These are phyloP conservation scores for Phenoliferia sp. DNA, from an alignment of 1,284 basidiomycete species.

Conservation along the genomic window DNA sequence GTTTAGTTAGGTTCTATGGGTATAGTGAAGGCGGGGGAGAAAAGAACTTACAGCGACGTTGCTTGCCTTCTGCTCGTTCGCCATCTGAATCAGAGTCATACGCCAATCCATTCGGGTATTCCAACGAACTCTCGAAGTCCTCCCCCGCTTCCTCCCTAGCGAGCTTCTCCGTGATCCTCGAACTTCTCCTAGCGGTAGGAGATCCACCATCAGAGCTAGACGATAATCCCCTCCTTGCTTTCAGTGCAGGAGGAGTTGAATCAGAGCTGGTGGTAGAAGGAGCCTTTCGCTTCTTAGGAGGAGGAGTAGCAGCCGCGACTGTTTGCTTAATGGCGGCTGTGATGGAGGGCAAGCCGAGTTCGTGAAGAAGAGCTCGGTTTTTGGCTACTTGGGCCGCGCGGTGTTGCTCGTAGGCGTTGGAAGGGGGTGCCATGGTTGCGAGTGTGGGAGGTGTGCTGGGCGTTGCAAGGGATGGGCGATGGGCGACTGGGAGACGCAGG, in stretches of 20 bases:
- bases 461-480: neutral
- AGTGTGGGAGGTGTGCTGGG: neutral
- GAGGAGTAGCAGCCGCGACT: neutral
- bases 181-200: neutral
- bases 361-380: neutral
- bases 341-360: neutral
- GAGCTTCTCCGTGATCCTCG: neutral
- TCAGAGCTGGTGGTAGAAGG: neutral
- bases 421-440: neutral
- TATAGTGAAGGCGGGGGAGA: too few species aligned
- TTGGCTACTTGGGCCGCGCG: neutral
- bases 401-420: neutral
- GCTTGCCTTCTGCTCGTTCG: neutral
- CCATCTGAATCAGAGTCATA: neutral
- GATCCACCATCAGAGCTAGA: neutral
- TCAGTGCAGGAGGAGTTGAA: neutral
- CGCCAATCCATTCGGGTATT: neutral
- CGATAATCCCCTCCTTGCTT: neutral
- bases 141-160: neutral
- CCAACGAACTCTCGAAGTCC: neutral
- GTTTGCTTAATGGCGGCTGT: neutral
- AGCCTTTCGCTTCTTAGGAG: conserved; percentile 3
- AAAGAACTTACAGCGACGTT: neutral
- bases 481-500: too few species aligned
- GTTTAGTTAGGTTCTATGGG: too few species aligned